Conservation (phyloP, 2,329 filamentous ascomycete species). For the Neofusicoccum cordaticola region DNA sequence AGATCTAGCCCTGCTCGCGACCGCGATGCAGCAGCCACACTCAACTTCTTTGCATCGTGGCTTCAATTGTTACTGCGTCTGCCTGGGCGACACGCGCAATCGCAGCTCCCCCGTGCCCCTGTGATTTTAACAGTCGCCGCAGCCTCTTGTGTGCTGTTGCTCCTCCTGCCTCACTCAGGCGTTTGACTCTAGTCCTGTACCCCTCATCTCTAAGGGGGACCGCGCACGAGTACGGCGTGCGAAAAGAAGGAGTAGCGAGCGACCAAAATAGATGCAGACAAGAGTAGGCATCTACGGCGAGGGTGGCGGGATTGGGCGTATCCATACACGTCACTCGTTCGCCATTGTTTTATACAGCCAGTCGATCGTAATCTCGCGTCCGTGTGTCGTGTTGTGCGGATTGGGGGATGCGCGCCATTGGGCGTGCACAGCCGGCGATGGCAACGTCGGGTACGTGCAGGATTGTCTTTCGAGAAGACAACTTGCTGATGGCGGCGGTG, state of each 20-base stretch:
- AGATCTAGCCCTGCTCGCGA: neutral
- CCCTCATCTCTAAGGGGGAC: neutral
- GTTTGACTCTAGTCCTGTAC: neutral
- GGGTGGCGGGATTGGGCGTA: neutral
- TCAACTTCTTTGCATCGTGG: neutral
- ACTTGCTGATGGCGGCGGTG: neutral
- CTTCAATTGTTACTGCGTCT: neutral
- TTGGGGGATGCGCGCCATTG: neutral
- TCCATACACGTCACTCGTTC: neutral
- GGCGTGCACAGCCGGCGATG: neutral
- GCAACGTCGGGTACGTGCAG: neutral
- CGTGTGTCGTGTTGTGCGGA: slow-evolving; percentile 3
- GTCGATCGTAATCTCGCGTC: slow-evolving; percentile 5
- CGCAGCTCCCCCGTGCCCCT: neutral
- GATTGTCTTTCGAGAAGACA: neutral
- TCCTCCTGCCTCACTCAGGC: neutral
- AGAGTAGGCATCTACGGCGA: neutral
- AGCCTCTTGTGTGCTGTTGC: neutral
- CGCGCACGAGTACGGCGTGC: neutral
- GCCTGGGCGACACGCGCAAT: neutral
- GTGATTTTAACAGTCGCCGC: neutral
- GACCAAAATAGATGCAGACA: neutral
- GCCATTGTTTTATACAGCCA: slow-evolving; percentile 4
- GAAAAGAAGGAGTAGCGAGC: neutral
- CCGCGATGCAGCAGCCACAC: neutral